A percentile compares a stretch with the other conserved stretches of the same genome.
Conservation (phyloP, 805 yeast genomes). For the Sugiyamaella chiloensis region DNA sequence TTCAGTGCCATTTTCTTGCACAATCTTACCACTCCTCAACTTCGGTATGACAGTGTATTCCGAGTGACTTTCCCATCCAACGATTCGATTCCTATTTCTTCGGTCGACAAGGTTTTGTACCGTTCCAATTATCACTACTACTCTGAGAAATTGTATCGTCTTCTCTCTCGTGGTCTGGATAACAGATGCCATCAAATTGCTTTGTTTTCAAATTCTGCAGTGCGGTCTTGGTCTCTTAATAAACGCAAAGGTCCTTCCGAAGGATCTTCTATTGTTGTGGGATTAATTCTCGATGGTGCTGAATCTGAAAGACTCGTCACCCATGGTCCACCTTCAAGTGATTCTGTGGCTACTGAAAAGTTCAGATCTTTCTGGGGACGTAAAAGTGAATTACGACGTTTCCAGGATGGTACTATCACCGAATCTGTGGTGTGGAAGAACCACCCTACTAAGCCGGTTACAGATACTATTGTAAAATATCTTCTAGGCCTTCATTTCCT, state of each 20-base stretch:
- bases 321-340: conserved; percentile 72
- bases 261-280: conserved; percentile 39
- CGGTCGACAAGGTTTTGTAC: conserved; percentile 69
- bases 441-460: conserved; percentile 57
- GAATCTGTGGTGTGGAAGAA: conserved; percentile 86
- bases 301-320: conserved; percentile 81
- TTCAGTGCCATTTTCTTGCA: conserved; percentile 74
- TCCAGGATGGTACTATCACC: conserved; percentile 85
- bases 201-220: conserved; percentile 7
- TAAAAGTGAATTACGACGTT: conserved; percentile 80
- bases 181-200: conserved; percentile 38
- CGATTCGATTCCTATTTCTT: conserved; percentile 49
- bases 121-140: conserved; percentile 65
- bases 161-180: conserved; percentile 49
- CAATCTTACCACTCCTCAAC: conserved; percentile 43
- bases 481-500: conserved; percentile 61
- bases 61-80: conserved; percentile 40
- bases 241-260: conserved; percentile 15
- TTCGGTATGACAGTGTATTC: conserved; percentile 65
- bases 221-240: conserved; percentile 10
- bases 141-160: conserved; percentile 55
- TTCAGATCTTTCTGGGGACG: conserved; percentile 90
- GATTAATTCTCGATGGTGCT: conserved; percentile 64
- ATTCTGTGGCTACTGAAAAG: conserved; percentile 55
- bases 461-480: conserved; percentile 60